Base-by-base conservation (phyloP, 495 filamentous ascomycete genomes). In the Thozetella sp. region DNA sequence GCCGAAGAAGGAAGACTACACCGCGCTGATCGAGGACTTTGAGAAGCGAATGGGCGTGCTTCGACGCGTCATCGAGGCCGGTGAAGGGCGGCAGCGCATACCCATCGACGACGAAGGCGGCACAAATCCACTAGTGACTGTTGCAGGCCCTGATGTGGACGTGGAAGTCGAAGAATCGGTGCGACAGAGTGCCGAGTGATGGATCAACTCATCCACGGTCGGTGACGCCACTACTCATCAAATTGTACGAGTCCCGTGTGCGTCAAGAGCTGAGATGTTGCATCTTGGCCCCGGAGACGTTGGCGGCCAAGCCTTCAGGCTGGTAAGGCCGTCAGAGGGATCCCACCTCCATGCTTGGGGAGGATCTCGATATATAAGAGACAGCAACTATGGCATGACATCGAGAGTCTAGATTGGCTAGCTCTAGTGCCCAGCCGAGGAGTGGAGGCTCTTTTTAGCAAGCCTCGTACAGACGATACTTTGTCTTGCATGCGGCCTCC, bases 1-100 rank as follows among this genome's bases (percentile, higher is more conserved):
- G 45, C 61, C 56, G 46, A 53, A 25, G 6, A 24, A 20, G n/a
- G 68, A 80, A 19, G 76, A 80, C 46, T 80, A 82, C 62, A 73
- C 81, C 27, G 79, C 77, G 27, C 77, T 93, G 74, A 76, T 90
- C 60, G 83, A 86, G 53, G 82, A 87, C 37, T 93, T 92, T 73
- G 84, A 88, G 58, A 85, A 80, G 61, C 77, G 88, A 62, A 86
- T 93, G 83, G 72, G 59, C 2, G 68, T 79, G 20, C 60, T 86
- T 53, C 68, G 78, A 57, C 76, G 73, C 61, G 75, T 86, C 3
- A 76, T 83, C 15, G 78, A 76, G 22, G 74, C 70, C 11, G 71
- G 75, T 19, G 75, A 75, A 30, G 77, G 72, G 30, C 67, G 72
- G 22, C 72, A 72, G 62, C 66, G 71, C 46, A 66, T 59, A n/a